Base-by-base conservation (phyloP, 108 stramenopile species). In the Cyclotella choctawhatcheeana region DNA sequence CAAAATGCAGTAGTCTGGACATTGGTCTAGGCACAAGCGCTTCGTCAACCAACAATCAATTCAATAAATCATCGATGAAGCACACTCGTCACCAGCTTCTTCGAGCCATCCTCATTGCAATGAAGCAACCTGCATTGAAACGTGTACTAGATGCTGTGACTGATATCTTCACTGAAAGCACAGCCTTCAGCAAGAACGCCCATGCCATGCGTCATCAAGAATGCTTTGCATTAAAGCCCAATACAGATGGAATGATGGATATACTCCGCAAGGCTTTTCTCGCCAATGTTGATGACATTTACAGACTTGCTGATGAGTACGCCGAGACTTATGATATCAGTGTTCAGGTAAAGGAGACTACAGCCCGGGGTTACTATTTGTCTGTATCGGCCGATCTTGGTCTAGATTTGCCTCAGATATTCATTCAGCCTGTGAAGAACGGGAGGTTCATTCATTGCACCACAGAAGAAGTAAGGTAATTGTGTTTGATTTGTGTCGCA, bases 211-310 rank as follows among this genome's bases (percentile, higher is more conserved):
- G 89, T 1, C 95, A 96, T 68, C 92, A 96, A 68, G 93, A 93
- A 66, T 96, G 95, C 72, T 96, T 94, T 67, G 95, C 95, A 26
- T 82, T 96, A 69, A 91, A 86, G 53, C 80, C 87, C 16, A 89
- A 92, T 10, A 88, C 88, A 17, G 85, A 89, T 74, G 92, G 92
- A 2, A 91, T 96, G 87, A 88, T 96, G 88, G 88, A 88, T 48
- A 76, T 95, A 30, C 50, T 91, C 54, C 88, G 92, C 18, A 91
- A 89, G 66, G 87, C 90, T 13, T 96, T 94, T 67, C 71, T 94
- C 0, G 83, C 87, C 22, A 96, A 96, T 69, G 90, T 94, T n/a
- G 93, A 96, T 67, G 93, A 94, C 58, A 96, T 96, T 65, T 93
- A 94, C 74, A 76, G 82, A 16, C 81, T 90, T 45, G 95, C 93